Evolutionary conservation across 2,329 filamentous ascomycete genomes (phyloP).

Genomic region (Aspergillus oerlinghausenensis): DNA sequence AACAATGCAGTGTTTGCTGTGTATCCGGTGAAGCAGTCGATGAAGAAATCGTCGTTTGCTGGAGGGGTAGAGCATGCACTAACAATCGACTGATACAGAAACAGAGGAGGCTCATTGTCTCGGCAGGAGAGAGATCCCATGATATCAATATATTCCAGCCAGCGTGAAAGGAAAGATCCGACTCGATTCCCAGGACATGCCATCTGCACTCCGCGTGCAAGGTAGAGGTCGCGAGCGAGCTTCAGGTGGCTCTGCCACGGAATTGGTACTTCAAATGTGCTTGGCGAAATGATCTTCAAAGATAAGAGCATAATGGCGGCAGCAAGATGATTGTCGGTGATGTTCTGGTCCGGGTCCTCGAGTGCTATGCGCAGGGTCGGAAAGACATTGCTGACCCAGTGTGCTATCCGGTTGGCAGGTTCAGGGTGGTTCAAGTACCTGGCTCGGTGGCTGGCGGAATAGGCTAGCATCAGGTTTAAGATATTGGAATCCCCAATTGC

Average conservation of each 20-base stretch:
- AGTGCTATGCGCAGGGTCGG: constrained; percentile 66
- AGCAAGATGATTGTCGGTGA: constrained; percentile 69
- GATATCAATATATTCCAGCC: constrained; percentile 81
- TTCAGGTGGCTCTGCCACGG: constrained; percentile 76
- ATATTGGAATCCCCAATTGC: constrained; percentile 52
- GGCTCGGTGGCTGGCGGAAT: constrained; percentile 78
- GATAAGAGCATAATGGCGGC: constrained; percentile 82
- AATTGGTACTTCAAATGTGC: constrained; percentile 73
- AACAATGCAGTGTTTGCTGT: constrained; percentile 67
- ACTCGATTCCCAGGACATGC: constrained; percentile 52
- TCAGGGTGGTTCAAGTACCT: constrained; percentile 69
- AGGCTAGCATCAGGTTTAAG: constrained; percentile 71
- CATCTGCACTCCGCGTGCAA: constrained; percentile 57
- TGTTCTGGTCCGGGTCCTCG: constrained; percentile 55
- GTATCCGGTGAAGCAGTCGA: constrained; percentile 78
- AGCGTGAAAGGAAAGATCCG: constrained; percentile 72
- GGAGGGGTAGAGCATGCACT: constrained; percentile 48
- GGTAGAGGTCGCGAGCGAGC: constrained; percentile 70
- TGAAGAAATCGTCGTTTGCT: constrained; percentile 60
- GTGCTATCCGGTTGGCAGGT: constrained; percentile 70
- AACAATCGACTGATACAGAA: constrained; percentile 44
- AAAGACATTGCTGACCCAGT: constrained; percentile 68
- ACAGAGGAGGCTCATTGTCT: constrained; percentile 49
- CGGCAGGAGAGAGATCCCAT: constrained; percentile 66
- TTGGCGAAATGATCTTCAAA: constrained; percentile 76